Conservation (phyloP, 352 stramenopile species). For the Globisporangium solare region DNA sequence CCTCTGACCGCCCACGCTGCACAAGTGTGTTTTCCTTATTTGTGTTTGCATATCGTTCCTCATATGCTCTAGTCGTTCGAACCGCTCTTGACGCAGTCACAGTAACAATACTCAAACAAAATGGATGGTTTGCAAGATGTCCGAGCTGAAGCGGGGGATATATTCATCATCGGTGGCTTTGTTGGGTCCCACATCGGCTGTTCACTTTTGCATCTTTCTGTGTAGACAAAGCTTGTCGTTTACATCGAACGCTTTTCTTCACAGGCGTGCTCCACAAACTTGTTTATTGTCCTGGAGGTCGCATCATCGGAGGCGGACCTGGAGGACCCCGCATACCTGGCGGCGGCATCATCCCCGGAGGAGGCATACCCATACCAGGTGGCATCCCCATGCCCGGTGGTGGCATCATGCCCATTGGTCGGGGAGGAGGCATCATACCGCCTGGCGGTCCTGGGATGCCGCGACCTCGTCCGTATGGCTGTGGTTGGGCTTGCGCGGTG, state of each 20-base stretch:
- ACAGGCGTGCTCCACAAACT: not conserved
- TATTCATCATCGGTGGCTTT: no score
- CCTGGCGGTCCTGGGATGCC: constrained; percentile 57
- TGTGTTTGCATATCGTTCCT: no score
- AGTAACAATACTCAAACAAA: no score
- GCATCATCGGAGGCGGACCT: constrained; percentile 31
- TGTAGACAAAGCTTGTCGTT: not conserved
- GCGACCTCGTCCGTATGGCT: constrained; percentile 75
- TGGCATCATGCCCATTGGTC: constrained; percentile 68
- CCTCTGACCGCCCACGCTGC: constrained; percentile 3
- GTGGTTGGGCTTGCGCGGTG: constrained; percentile 72
- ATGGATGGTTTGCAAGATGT: no score
- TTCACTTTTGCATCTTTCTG: no score
- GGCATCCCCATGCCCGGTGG: constrained; percentile 62
- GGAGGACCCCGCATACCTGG: constrained; percentile 64
- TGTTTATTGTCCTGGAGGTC: constrained; percentile 64
- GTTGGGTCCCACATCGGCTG: no score
- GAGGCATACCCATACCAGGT: constrained; percentile 67
- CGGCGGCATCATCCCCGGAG: constrained; percentile 72
- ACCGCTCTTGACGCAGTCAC: not conserved
- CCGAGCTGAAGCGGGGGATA: no score
- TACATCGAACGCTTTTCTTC: not conserved
- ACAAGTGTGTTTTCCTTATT: no score
- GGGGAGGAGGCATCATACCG: constrained; percentile 60
- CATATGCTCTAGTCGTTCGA: not conserved